Evolutionary conservation across 2,329 filamentous ascomycete genomes (phyloP), one percentile per base, ranked within the genome.

Genomic region (Pseudogymnoascus sp.): DNA sequence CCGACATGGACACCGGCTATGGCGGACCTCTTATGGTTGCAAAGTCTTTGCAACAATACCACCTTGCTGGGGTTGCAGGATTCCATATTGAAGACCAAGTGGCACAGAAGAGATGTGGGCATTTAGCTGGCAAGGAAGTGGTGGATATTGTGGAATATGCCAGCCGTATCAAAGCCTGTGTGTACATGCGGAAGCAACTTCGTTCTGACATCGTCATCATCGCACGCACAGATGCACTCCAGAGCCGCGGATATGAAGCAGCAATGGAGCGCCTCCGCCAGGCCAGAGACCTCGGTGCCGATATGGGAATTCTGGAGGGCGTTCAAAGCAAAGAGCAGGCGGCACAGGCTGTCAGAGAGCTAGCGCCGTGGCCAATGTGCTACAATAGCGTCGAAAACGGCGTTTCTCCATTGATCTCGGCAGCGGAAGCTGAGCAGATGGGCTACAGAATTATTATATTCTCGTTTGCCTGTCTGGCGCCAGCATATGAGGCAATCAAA

Each of bases 71-170:
- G 12, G 80, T 88, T 2, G 84, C 85, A 0, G 84, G 76, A 0
- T 73, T 86, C 18, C 84, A 88, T 68, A 79, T 88, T 63, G 85
- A 88, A 71, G 84, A 87, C 72, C 85, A 88, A 74, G 78, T 88
- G 16, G 75, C 80, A 45, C 82, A 79, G 49, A 89, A 89, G 75
- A 81, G 85, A 8, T 89, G 86, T 70, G 86, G 86, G 0, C 86
- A 89, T 69, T 76, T 89, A 0, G 72, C 74, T 0, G 83, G 84
- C 61, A 89, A 89, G 72, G 77, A 83, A 63, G 74, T 88, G 11
- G 86, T 88, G 6, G 69, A 0, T 75, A 78, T 6, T 84, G 83
- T 0, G 86, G 83, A 4, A 72, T 88, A 21, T 74, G 74, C 63
- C 76, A 73, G 1, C 12, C 78, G 86, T 0, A 83, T 88, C 68